Percentiles rank a stretch among this genome's conserved stretches.
Evolutionary conservation across 1,139 yeast species (phyloP).

Genomic region (Komagataea norvegica): DNA sequence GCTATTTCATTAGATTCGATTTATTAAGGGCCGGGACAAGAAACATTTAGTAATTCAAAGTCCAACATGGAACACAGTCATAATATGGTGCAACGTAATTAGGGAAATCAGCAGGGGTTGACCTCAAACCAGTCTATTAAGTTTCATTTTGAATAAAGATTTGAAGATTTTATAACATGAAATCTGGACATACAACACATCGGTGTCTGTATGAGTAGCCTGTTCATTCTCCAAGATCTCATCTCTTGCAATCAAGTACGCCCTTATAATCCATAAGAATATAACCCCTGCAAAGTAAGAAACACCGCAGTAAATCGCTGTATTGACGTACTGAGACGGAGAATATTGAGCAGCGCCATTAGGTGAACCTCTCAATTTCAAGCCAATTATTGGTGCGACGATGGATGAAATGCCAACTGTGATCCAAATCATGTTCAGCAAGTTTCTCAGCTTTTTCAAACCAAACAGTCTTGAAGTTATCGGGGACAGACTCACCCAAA

Average conservation of each 20-base stretch:
- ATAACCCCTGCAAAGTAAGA: slow-evolving; percentile 41
- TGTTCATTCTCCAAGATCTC: slow-evolving; percentile 17
- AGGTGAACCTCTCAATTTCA: slow-evolving; percentile 37
- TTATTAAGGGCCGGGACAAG: too few relatives aligned
- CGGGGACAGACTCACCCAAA: slow-evolving; percentile 24
- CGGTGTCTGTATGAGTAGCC: slow-evolving; percentile 22
- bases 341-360: slow-evolving; percentile 27
- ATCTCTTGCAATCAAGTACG: slow-evolving; percentile 47
- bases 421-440: slow-evolving; percentile 36
- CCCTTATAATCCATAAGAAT: slow-evolving; percentile 38
- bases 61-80: too few relatives aligned
- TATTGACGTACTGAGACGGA: slow-evolving; percentile 45
- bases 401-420: slow-evolving; percentile 5
- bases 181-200: too few relatives aligned
- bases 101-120: too few relatives aligned
- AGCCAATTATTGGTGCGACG: slow-evolving; percentile 48
- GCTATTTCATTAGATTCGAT: too few relatives aligned
- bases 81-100: too few relatives aligned
- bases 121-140: too few relatives aligned
- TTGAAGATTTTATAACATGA: too few relatives aligned
- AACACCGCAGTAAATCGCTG: slow-evolving; percentile 50
- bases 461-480: slow-evolving; percentile 40
- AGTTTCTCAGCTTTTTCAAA: slow-evolving; percentile 43
- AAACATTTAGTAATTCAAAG: too few relatives aligned
- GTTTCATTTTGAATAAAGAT: too few relatives aligned